Percentiles rank a stretch among this genome's conserved stretches.
phyloP scores from a whole-genome alignment of 805 yeast species.

The Candida broadrunensis region DNA sequence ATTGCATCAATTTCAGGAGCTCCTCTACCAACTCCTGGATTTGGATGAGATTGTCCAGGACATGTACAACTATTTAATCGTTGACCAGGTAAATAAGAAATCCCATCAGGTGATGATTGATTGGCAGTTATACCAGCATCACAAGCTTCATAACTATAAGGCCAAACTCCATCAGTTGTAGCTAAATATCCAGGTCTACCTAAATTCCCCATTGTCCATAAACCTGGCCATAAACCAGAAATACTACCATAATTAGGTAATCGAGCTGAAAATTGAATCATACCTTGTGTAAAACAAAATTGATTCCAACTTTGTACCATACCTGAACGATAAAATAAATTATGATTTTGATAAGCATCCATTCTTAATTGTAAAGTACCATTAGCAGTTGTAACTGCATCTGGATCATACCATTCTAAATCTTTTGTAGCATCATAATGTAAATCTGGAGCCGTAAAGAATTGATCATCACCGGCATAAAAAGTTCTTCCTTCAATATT shows the following conservation, averaged over 20 bases:
- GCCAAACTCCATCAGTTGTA: slow-evolving; percentile 40
- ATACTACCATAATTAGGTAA: slow-evolving; percentile 35
- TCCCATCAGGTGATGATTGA: slow-evolving; percentile 40
- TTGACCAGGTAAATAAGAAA: slow-evolving; percentile 39
- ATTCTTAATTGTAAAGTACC: slow-evolving; percentile 33
- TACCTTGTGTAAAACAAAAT: slow-evolving; percentile 35
- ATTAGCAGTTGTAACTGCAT: slow-evolving; percentile 37
- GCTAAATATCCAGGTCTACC: slow-evolving; percentile 39
- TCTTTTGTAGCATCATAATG: slow-evolving; percentile 40
- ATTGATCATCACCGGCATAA: slow-evolving; percentile 41
- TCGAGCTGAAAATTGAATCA: slow-evolving; percentile 29
- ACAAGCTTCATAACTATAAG: slow-evolving; percentile 37
- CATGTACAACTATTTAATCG: slow-evolving; percentile 33
- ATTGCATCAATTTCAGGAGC: slow-evolving; percentile 79
- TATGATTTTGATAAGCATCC: slow-evolving; percentile 38
- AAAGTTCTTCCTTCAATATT: slow-evolving; percentile 42
- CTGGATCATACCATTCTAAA: slow-evolving; percentile 45
- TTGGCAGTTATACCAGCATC: slow-evolving; percentile 41
- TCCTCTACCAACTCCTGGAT: slow-evolving; percentile 36
- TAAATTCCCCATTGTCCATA: slow-evolving; percentile 41
- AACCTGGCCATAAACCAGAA: slow-evolving; percentile 41
- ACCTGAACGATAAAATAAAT: slow-evolving; percentile 36
- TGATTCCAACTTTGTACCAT: slow-evolving; percentile 41
- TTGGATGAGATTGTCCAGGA: slow-evolving; percentile 36
- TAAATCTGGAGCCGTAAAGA: slow-evolving; percentile 37